Evolutionary conservation across 805 yeast species (phyloP), one percentile per base, ranked within the genome.

Genomic region (Candida golubevii): DNA sequence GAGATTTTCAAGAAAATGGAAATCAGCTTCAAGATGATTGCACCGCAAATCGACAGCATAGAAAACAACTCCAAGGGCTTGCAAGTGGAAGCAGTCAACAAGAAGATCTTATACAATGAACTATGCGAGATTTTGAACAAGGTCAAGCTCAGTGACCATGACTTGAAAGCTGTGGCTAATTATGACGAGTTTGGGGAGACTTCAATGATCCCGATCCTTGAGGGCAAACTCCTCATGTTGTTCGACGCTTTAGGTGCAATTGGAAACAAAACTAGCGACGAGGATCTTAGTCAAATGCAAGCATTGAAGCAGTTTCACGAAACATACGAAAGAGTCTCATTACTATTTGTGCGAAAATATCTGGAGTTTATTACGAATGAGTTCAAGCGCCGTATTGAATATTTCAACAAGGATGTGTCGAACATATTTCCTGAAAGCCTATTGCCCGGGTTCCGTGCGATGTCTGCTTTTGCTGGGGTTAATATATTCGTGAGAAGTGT

Each of bases 81-180:
- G 13, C 97, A 90, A 63, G 83, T 90, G 7, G 83, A 82, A 53
- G 79, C 91, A 6, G 81, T 87, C 36, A 90, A 90, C 64, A 86
- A 85, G 61, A 87, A 86, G 55, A 60, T 74, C n/a, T 68, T 89
- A 23, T 83, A 82, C 72, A 78, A 75, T 38, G 89, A 87, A 48
- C 72, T 89, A 43, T 77, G 78, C 33, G 78, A 75, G n/a, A 72
- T 89, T 37, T 64, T 89, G 48, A 75, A 77, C 39, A 83, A 87
- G n/a, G 85, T 86, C 8, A 78, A 82, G 44, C 71, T 88, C 26
- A 81, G 82, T 49, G 77, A 78, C 13, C 64, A 65, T 1, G 82
- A 81, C 13, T 64, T 87, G 41, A 59, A 61, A 8, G 60, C 67
- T 18, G 63, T 88, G 28, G 59, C 74, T 14, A 55, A 61, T 7